A percentile compares a stretch with the other conserved stretches of the same genome.
phyloP scores from a whole-genome alignment of 2,329 filamentous ascomycete species.

The Diaporthe citri region DNA sequence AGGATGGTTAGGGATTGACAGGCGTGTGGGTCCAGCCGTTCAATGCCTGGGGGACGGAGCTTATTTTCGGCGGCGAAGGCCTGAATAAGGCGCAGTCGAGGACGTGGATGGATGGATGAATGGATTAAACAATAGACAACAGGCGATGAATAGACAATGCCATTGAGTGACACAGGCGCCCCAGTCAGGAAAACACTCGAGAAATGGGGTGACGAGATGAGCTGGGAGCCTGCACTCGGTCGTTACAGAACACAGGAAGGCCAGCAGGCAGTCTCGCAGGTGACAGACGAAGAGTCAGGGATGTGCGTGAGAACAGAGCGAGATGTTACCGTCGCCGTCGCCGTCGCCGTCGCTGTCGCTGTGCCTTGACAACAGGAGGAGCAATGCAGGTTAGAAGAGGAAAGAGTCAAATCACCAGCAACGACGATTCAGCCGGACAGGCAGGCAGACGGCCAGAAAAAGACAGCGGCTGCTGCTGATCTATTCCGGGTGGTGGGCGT shows the following conservation, averaged over 20 bases:
- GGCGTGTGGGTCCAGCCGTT: conserved; percentile 26
- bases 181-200: background rate
- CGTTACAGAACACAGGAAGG: background rate
- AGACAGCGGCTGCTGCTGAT: conserved; percentile 7
- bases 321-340: background rate
- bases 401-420: conserved; percentile 19
- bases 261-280: background rate
- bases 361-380: background rate
- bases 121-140: conserved; percentile 27
- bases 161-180: background rate
- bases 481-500: conserved; percentile 18
- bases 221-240: background rate
- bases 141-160: conserved; percentile 1
- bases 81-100: conserved; percentile 19
- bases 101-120: background rate
- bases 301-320: background rate
- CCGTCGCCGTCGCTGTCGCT: background rate
- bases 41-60: conserved; percentile 26
- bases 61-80: conserved; percentile 2
- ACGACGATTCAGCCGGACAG: background rate
- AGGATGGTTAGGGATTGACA: conserved; percentile 33
- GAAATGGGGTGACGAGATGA: background rate
- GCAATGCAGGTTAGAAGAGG: background rate
- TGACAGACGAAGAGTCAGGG: background rate
- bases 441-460: background rate